These are phyloP conservation scores for Mallotus japonicus DNA, from an alignment of 441 rosid genomes.

Conservation along the genomic window DNA sequence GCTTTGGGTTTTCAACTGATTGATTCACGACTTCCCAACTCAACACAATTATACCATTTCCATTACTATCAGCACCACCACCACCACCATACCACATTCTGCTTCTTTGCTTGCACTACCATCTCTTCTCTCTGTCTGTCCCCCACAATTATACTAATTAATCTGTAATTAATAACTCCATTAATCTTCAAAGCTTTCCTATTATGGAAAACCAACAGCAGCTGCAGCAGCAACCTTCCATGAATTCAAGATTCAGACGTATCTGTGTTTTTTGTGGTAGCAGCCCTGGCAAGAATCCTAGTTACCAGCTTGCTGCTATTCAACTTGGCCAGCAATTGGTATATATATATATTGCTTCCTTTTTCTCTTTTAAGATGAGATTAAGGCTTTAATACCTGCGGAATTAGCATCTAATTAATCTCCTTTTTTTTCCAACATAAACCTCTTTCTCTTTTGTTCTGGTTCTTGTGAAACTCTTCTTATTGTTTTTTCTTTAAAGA, in stretches of 20 bases:
- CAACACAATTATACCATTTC: background rate
- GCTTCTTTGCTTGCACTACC: background rate
- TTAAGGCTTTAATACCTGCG: no score
- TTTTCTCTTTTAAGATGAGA: background rate
- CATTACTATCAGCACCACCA: background rate
- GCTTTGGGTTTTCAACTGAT: conserved; percentile 21
- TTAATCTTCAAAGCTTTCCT: conserved; percentile 7
- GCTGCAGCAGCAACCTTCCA: conserved; percentile 23
- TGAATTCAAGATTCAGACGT: conserved; percentile 71
- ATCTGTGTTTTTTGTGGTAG: conserved; percentile 97
- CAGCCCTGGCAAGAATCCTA: conserved; percentile 78
- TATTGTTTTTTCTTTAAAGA: no score
- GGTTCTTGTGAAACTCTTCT: no score
- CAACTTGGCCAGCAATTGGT: conserved; percentile 88
- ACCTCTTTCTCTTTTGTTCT: background rate
- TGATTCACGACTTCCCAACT: background rate
- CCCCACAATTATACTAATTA: no score
- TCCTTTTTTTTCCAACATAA: no score
- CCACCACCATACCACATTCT: background rate
- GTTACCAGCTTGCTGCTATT: conserved; percentile 78
- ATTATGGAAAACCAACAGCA: conserved; percentile 45
- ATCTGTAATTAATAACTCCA: no score
- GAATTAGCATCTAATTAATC: no score
- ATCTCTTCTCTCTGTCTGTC: no score
- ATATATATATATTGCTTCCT: background rate